phyloP scores from a whole-genome alignment of 352 stramenopile species.

The Globisporangium solare region DNA sequence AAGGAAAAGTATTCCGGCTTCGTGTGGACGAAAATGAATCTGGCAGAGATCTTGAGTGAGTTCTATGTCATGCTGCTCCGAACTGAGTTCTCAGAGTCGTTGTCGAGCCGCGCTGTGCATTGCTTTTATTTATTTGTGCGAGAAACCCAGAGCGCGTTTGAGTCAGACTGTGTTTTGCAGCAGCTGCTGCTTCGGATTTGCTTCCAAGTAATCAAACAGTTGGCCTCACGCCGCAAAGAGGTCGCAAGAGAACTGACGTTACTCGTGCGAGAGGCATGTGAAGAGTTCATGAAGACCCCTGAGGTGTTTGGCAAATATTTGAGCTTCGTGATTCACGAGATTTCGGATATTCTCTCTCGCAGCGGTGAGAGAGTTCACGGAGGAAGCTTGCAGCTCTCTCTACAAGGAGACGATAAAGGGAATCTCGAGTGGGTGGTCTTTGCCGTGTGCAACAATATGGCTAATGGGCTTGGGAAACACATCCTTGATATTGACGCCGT shows the following conservation, averaged over 20 bases:
- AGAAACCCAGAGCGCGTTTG: slow-evolving; percentile 37
- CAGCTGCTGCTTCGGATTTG: slow-evolving; percentile 66
- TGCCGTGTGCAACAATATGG: slow-evolving; percentile 71
- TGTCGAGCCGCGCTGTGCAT: slow-evolving; percentile 48
- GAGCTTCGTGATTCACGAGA: slow-evolving; percentile 68
- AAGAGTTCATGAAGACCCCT: slow-evolving; percentile 52
- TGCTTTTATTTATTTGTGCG: slow-evolving; percentile 64
- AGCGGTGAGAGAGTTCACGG: not conserved
- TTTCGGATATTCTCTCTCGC: slow-evolving; percentile 51
- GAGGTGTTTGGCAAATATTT: slow-evolving; percentile 82
- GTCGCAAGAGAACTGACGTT: slow-evolving; percentile 36
- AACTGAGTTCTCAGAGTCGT: slow-evolving; percentile 29
- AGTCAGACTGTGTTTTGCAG: slow-evolving; percentile 40
- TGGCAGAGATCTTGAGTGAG: slow-evolving; percentile 50
- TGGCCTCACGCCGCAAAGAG: slow-evolving; percentile 24
- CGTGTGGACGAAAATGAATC: slow-evolving; percentile 56
- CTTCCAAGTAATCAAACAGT: slow-evolving; percentile 56
- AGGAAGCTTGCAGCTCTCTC: slow-evolving; percentile 8
- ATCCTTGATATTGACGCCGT: slow-evolving; percentile 63
- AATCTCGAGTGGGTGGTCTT: slow-evolving; percentile 79
- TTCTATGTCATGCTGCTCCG: slow-evolving; percentile 59
- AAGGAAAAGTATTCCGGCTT: slow-evolving; percentile 67
- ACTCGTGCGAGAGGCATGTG: slow-evolving; percentile 58
- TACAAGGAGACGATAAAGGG: slow-evolving; percentile 53
- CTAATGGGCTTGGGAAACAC: slow-evolving; percentile 64